Evolutionary conservation across 2,329 filamentous ascomycete species (phyloP).

Genomic region (Fusarium sp.): DNA sequence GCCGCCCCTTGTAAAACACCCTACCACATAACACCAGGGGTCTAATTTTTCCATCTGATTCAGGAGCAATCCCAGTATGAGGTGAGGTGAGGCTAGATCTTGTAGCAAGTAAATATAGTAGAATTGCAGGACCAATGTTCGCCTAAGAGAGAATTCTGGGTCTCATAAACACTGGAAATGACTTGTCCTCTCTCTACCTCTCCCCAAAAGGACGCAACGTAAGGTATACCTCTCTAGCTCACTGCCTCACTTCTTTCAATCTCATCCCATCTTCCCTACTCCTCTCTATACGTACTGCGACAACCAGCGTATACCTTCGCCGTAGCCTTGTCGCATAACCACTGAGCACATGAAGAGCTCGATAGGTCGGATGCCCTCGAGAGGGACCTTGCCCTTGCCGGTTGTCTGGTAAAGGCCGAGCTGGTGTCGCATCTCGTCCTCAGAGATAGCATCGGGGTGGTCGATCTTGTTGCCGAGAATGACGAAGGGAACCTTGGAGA

Average conservation of each 20-base stretch:
- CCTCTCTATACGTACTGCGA: constrained; percentile 86
- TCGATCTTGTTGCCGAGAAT: constrained; percentile 99
- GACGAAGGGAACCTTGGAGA: constrained; percentile 94
- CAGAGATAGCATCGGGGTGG: constrained; percentile 92
- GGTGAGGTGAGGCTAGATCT: not conserved
- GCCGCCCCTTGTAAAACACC: constrained; percentile 19
- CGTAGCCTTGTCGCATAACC: constrained; percentile 96
- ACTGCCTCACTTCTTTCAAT: constrained; percentile 7
- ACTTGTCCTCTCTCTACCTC: constrained; percentile 26
- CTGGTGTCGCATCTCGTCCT: constrained; percentile 93
- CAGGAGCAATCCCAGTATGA: not conserved
- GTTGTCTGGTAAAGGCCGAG: constrained; percentile 96
- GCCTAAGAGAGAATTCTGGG: constrained; percentile 49
- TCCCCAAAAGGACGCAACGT: constrained; percentile 20
- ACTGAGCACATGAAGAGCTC: constrained; percentile 99
- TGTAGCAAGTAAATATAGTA: constrained; percentile 34
- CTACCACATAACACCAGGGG: constrained; percentile 14
- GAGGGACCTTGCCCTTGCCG: constrained; percentile 91
- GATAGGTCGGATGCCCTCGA: constrained; percentile 92
- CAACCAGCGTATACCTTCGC: constrained; percentile 90
- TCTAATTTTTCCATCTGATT: constrained; percentile 17
- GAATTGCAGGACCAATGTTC: constrained; percentile 49
- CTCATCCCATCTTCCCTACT: not conserved
- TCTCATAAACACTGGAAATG: constrained; percentile 45
- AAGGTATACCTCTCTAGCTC: constrained; percentile 35